phyloP scores from a whole-genome alignment of 805 yeast species.

The Candida nitratophila region DNA sequence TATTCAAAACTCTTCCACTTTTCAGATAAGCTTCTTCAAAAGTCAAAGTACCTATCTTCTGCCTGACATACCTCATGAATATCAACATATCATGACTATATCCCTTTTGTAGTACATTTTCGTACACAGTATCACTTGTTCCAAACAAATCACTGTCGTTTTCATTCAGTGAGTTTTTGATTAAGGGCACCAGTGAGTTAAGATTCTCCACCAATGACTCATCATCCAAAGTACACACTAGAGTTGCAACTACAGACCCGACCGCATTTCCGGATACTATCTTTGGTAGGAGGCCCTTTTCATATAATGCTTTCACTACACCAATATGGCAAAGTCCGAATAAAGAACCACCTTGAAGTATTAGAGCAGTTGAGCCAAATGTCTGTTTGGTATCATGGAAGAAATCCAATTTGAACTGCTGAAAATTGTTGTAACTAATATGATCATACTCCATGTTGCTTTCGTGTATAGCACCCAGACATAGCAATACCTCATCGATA shows the following conservation, averaged over 20 bases:
- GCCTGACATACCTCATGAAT: conserved; percentile 71
- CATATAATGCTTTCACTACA: conserved; percentile 76
- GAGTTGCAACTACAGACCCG: conserved; percentile 88
- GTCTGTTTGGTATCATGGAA: conserved; percentile 84
- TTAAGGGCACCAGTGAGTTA: neutral
- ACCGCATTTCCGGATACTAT: conserved; percentile 89
- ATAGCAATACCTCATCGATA: conserved; percentile 63
- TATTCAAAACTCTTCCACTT: conserved; percentile 74
- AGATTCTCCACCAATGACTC: conserved; percentile 48
- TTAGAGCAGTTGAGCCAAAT: conserved; percentile 83
- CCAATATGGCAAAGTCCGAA: conserved; percentile 95
- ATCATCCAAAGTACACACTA: conserved; percentile 68
- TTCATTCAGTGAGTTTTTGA: neutral
- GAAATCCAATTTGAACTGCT: conserved; percentile 61
- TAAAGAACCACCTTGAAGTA: conserved; percentile 90
- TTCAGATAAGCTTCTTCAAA: conserved; percentile 87
- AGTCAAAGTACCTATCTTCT: conserved; percentile 73
- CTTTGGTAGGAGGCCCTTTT: conserved; percentile 69
- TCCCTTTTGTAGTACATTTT: conserved; percentile 69
- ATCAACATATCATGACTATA: conserved; percentile 80
- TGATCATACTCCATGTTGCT: conserved; percentile 19
- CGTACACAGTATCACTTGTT: conserved; percentile 38
- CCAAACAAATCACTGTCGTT: neutral
- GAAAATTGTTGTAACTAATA: conserved; percentile 34
- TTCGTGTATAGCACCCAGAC: conserved; percentile 56